Evolutionary conservation across 1,139 yeast species (phyloP).

Genomic region (Candida neerlandica): DNA sequence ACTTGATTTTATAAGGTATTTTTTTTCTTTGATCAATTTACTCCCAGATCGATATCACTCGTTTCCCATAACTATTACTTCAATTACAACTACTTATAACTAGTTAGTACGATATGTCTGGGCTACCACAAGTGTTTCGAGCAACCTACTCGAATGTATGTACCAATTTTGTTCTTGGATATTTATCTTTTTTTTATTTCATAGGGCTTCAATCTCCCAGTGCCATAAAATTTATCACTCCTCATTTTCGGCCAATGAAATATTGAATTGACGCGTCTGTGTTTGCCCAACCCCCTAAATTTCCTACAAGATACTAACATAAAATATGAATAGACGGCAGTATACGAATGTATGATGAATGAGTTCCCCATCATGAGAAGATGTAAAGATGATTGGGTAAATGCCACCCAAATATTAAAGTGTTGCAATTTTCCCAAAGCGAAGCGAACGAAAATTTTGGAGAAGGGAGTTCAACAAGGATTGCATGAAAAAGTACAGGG

Average conservation of each 20-base stretch:
- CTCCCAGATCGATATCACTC: not conserved
- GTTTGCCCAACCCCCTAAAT: conserved; percentile 1
- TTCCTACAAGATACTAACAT: conserved; percentile 2
- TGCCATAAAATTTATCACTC: conserved; percentile 1
- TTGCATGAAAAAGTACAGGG: conserved; percentile 94
- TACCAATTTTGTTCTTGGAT: conserved; percentile 3
- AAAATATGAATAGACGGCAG: conserved; percentile 51
- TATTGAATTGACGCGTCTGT: conserved; percentile 14
- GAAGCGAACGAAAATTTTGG: conserved; percentile 86
- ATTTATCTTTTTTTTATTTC: not conserved
- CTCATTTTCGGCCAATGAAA: not conserved
- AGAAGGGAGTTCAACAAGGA: conserved; percentile 87
- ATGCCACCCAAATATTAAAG: conserved; percentile 95
- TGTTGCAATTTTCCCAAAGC: conserved; percentile 96
- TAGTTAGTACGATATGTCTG: conserved; percentile 4
- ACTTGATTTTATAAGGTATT: conserved; percentile 1
- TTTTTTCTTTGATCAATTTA: not conserved
- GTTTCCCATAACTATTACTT: not conserved
- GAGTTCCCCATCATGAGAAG: conserved; percentile 94
- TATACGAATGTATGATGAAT: conserved; percentile 78
- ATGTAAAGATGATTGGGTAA: conserved; percentile 89
- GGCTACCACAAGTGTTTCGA: conserved; percentile 18
- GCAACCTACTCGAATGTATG: conserved; percentile 20
- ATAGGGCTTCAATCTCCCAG: not conserved
- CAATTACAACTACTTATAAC: not conserved